Evolutionary conservation across 2,329 filamentous ascomycete genomes (phyloP).

Genomic region (Pseudomassariella vexata): DNA sequence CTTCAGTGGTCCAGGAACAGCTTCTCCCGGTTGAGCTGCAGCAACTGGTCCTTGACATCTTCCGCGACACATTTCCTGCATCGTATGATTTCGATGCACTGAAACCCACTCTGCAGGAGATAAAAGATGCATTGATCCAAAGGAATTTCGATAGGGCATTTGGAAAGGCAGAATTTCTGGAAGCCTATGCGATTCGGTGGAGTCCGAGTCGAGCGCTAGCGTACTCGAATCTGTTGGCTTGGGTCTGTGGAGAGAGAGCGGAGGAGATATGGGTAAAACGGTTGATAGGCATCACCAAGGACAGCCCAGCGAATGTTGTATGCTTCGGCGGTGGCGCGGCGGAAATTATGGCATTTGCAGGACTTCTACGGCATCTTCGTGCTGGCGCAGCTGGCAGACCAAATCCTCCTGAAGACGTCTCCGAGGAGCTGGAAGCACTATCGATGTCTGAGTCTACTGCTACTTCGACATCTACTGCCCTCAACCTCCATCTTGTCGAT

Average conservation of each 20-base stretch:
- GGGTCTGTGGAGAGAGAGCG: conserved; percentile 9
- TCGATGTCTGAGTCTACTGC: neutral
- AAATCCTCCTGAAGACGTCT: neutral
- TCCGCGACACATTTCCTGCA: conserved; percentile 12
- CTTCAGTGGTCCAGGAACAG: conserved; percentile 8
- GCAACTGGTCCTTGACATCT: conserved; percentile 11
- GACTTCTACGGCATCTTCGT: conserved; percentile 1
- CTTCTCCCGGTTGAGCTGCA: conserved; percentile 10
- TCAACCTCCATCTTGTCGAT: conserved; percentile 10
- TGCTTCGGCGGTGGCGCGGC: conserved; percentile 12
- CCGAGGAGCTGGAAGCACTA: neutral
- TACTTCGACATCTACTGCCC: neutral
- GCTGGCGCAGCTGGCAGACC: conserved; percentile 1
- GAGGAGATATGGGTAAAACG: conserved; percentile 9
- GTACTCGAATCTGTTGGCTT: conserved; percentile 11
- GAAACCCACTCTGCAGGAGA: conserved; percentile 8
- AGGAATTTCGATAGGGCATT: conserved; percentile 10
- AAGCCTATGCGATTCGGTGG: conserved; percentile 15
- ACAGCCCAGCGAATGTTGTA: conserved; percentile 8
- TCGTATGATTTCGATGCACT: conserved; percentile 11
- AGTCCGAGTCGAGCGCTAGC: conserved; percentile 12
- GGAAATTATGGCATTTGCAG: conserved; percentile 11
- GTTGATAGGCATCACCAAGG: conserved; percentile 4
- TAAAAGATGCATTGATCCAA: conserved; percentile 11
- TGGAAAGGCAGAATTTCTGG: conserved; percentile 10